Evolutionary conservation across 2,329 filamentous ascomycete species (phyloP).

Genomic region (Monosporascus cannonballus): DNA sequence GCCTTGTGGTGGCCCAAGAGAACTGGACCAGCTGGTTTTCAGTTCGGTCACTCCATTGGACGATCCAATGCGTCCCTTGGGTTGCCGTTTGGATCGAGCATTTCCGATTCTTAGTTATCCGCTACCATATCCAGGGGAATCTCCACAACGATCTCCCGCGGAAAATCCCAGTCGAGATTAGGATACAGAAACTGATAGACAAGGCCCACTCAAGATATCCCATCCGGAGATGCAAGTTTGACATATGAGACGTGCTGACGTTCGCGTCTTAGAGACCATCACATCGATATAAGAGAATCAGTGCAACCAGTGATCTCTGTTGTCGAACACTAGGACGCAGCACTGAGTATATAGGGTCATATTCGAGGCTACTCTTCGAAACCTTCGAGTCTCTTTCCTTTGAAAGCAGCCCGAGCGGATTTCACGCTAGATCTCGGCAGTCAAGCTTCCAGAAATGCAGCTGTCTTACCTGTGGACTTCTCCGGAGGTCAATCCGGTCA

Average conservation of each 20-base stretch:
- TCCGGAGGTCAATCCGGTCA: conserved; percentile 78
- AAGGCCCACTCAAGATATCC: conserved; percentile 11
- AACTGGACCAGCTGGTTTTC: neutral
- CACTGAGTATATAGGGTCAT: neutral
- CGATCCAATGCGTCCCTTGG: neutral
- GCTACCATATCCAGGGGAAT: conserved; percentile 5
- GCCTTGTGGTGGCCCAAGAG: neutral
- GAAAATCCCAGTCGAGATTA: conserved; percentile 11
- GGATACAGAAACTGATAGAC: conserved; percentile 8
- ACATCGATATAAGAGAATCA: conserved; percentile 7
- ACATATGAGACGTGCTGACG: neutral
- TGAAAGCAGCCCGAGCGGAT: too few species aligned
- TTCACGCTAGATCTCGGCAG: too few species aligned
- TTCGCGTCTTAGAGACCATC: neutral
- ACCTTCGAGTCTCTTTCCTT: neutral
- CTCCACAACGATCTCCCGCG: conserved; percentile 15
- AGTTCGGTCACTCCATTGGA: neutral
- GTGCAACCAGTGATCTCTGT: neutral
- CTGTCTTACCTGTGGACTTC: conserved; percentile 39
- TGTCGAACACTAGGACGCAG: neutral
- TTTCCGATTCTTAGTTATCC: conserved; percentile 5
- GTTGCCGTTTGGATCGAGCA: conserved; percentile 4
- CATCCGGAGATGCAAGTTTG: conserved; percentile 20
- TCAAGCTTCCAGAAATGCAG: conserved; percentile 21
- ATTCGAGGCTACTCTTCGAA: neutral